Percentiles rank a stretch among this genome's conserved stretches.
Conservation (phyloP, 495 filamentous ascomycete genomes). For the Neurospora sp. region DNA sequence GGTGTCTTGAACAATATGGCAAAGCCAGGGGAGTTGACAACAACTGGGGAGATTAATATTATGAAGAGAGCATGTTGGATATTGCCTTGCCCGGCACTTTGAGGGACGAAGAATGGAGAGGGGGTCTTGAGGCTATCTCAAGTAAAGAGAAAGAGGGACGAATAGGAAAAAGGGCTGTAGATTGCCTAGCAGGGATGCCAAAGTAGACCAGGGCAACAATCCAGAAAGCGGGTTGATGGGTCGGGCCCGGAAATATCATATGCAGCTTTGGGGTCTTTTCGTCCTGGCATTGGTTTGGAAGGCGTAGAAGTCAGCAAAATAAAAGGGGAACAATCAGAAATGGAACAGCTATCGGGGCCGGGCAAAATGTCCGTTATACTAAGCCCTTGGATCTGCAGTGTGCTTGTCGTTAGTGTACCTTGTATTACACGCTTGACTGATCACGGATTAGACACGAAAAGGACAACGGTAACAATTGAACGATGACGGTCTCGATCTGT, state of each 20-base stretch:
- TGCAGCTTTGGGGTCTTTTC: no score
- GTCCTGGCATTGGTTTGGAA: background rate
- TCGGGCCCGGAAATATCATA: background rate
- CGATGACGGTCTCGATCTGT: background rate
- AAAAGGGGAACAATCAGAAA: background rate
- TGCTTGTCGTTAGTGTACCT: background rate
- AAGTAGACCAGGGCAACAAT: constrained; percentile 8
- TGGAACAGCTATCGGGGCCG: background rate
- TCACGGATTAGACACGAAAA: background rate
- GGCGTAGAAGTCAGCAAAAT: background rate
- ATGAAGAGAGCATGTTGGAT: constrained; percentile 15
- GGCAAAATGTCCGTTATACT: background rate
- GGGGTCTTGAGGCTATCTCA: constrained; percentile 9
- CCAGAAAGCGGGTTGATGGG: constrained; percentile 23
- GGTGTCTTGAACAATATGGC: constrained; percentile 16
- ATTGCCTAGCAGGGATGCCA: constrained; percentile 22
- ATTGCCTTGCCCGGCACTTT: constrained; percentile 7
- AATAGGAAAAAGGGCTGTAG: constrained; percentile 12
- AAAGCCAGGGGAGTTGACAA: constrained; percentile 26
- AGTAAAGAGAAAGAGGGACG: constrained; percentile 10
- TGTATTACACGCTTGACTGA: background rate
- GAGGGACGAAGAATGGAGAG: constrained; percentile 8
- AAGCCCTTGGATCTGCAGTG: background rate
- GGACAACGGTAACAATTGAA: background rate
- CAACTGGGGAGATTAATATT: constrained; percentile 23